Base-by-base conservation (phyloP, 441 rosid species). In the Raphanus hybrid region DNA sequence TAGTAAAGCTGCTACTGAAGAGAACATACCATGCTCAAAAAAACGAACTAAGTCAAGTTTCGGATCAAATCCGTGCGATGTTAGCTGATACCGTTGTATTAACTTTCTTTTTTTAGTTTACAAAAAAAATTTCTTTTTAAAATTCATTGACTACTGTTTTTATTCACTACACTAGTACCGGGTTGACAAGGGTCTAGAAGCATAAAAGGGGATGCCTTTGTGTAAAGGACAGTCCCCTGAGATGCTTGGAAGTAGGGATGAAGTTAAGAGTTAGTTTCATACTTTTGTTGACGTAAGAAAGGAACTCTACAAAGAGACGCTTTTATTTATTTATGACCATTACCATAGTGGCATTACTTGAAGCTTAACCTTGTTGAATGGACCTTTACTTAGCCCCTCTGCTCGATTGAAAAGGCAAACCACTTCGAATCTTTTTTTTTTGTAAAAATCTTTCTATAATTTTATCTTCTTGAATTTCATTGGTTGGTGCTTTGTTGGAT, bases 11-110 rank as follows among this genome's bases (percentile, higher is more conserved):
- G 5, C 14, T 43, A 60, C 90, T 66, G 89, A 85, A 76, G 82
- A 70, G 74, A 74, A 77, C 75, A 7, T 7, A 29, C 34, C 0
- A 29, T 29, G 34, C 34, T 29, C 34, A 29, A 23, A 0, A 23
- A 23, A 23, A 23, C 26, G 26, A 23, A 23, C 26, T 23, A 23
- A 23, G 26, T 23, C 83, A 86, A 23, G 87, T 92, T 52, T 78
- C 92, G 3, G 87, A 91, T 63, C 2, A 35, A 85, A 85, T 94
- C 50, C 91, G 97, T 73, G 98, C 99, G 55, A 91, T 94, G 97
- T 78, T 94, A 78, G 87, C 91, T 88, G 90, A 88, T 34, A 91
- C 92, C 61, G 26, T 72, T 94, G 83, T 29, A 29, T 29, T 89
- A 83, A 84, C 7, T 27, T 35, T 4, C 14, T 45, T 45, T 45